Evolutionary conservation across 2,329 filamentous ascomycete species (phyloP), one percentile per base, ranked within the genome.

Genomic region (Paraphoma chrysanthemicola): DNA sequence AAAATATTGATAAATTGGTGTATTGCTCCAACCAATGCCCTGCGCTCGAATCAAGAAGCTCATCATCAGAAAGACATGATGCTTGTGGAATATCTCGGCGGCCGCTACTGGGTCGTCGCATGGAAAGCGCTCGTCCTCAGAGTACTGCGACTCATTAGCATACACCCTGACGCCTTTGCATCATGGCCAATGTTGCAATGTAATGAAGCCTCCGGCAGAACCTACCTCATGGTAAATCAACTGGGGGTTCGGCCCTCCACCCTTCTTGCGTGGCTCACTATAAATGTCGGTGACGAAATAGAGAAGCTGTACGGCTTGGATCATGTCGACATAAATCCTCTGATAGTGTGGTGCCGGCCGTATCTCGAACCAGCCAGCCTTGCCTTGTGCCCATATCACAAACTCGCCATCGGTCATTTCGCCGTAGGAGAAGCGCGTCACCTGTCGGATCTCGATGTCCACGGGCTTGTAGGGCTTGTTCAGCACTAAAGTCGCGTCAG

Each of bases 301-400:
- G 63, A 91, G 85, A 17, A 91, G 76, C 8, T 82, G 80, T 11
- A 90, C 84, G 1, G 86, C 88, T 69, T 90, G 82, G 49, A 83
- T 81, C 81, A 90, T 90, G 46, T 82, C 79, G 30, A 82, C 75
- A 72, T 85, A 88, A 29, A 86, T 85, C 6, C 75, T 65, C 48
- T 78, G 76, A 71, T 91, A 93, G 2, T 77, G 72, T 9, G 78
- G 68, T n/a, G 84, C 79, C 1, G 90, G 88, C 31, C 79, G 79
- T 42, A 92, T 82, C 67, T 88, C 85, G 69, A 86, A 91, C 88
- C 89, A 92, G 44, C 88, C 89, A 11, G 87, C 83, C 51, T 80
- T 73, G 38, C 87, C 87, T 30, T 82, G 80, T 1, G 88, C 86
- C 90, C 90, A 92, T 30, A 90, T 78, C n/a, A 85, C 80, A 4